Percentiles rank a stretch among this genome's conserved stretches.
These are phyloP conservation scores for Microcos paniculata DNA, from an alignment of 345 rosid species.

Conservation along the genomic window DNA sequence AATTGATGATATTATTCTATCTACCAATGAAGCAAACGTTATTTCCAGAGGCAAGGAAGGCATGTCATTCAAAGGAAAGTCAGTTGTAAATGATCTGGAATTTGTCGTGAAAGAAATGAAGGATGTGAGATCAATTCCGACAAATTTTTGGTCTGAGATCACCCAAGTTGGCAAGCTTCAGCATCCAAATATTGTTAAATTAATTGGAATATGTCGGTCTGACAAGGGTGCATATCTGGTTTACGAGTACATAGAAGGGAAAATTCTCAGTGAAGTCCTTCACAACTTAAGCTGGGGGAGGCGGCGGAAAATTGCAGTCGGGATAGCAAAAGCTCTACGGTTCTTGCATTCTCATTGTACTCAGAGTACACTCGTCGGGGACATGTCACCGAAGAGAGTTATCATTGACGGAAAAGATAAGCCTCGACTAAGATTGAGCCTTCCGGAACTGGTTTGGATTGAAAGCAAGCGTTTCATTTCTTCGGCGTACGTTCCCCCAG, in stretches of 20 bases:
- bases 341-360: conserved; percentile 56
- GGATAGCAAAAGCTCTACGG: conserved; percentile 59
- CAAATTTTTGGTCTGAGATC: conserved; percentile 37
- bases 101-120: conserved; percentile 50
- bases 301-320: conserved; percentile 52
- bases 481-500: conserved; percentile 61
- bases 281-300: conserved; percentile 58
- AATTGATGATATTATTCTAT: conserved; percentile 38
- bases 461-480: conserved; percentile 39
- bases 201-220: conserved; percentile 54
- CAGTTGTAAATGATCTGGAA: conserved; percentile 28
- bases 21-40: conserved; percentile 46
- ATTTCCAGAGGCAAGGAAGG: conserved; percentile 38
- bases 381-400: conserved; percentile 56
- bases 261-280: conserved; percentile 44
- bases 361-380: conserved; percentile 31
- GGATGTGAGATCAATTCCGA: conserved; percentile 25
- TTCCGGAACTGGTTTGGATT: conserved; percentile 30
- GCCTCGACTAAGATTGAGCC: conserved; percentile 46
- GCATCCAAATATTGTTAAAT: conserved; percentile 58
- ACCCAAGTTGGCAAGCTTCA: conserved; percentile 38
- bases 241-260: conserved; percentile 56
- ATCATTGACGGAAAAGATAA: conserved; percentile 51
- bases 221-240: conserved; percentile 50
- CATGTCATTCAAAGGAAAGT: conserved; percentile 31